Evolutionary conservation across 2,329 filamentous ascomycete species (phyloP), one percentile per base, ranked within the genome.

Genomic region (Xylaria sp.): DNA sequence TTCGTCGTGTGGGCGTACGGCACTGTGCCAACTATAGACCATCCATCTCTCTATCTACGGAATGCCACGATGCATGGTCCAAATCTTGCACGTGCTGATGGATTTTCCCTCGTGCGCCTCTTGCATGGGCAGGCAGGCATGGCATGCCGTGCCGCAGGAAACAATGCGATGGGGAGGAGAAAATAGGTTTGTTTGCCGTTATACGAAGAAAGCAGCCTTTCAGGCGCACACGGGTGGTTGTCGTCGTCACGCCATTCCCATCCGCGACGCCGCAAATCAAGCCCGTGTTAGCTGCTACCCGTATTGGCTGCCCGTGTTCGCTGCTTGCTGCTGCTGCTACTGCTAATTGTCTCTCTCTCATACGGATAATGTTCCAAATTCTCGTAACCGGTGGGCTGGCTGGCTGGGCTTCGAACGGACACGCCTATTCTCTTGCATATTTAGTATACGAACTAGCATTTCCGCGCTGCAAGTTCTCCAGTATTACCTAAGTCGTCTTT

Each of bases 11-110:
- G 31, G 28, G 17, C 17, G n/a, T 36, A 31, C 31, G 51, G 53
- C 20, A 56, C n/a, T 23, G 53, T 23, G 33, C 9, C 33, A 9
- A 56, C 53, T 56, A 56, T 56, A 56, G 53, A 20, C 53, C 33
- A 33, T 33, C 7, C 2, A 1, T 33, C 23, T 38, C 9, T 17
- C 56, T 20, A 59, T 31, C 20, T 44, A 33, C 56, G n/a, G 56
- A 17, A 46, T 40, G 17, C 38, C 23, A 46, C 56, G 57, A 46
- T 70, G 67, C 67, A 67, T 42, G 67, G 67, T 65, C 60, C 67
- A 62, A 67, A 48, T 51, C 46, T 42, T 44, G 38, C 63, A 65
- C 63, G 63, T 65, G 63, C 31, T 54, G 48, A 46, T 54, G 46
- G 58, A 53, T 40, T 26, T 31, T 15, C 46, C 63, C 33, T 59